Base-by-base conservation (phyloP, 495 filamentous ascomycete genomes). In the Neurospora sp. region DNA sequence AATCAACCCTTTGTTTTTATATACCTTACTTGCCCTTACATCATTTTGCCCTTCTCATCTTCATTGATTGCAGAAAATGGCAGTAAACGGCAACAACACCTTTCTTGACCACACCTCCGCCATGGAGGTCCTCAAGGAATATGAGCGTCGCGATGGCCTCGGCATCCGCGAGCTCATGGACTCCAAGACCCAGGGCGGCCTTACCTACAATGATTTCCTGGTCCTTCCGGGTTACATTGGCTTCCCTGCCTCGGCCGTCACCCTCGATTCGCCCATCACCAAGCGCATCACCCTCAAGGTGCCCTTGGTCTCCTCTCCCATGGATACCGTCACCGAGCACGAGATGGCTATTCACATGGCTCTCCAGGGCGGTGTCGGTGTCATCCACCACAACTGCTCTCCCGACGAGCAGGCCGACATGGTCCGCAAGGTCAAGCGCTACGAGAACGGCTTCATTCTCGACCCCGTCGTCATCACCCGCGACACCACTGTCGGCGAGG, bases 261-360 rank as follows among this genome's bases (percentile, higher is more conserved):
- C 84, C 70, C 91, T 98, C 66, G 96, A 98, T 71, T 93, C 95
- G 20, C 93, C 92, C 46, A 88, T 99, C 75, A 98, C 96, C 75
- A 97, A 94, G 88, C 90, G 93, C 76, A 95, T 98, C 82, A 89
- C 91, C 16, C 85, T 99, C 77, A 99, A 97, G 87, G 94, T 93
- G 11, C 96, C 96, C 49, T 91, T 99, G 77, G 88, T 97, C 69
- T 98, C 96, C 35, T 98, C 95, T 35, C 96, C 96, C 77, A 99
- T 99, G 96, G 96, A 99, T 87, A 99, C 96, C 41, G 96, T 99
- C 79, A 99, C 96, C 16, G 96, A 98, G 84, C 92, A 96, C 83
- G 94, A 96, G 81, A 99, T 99, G 96, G 96, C 96, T 71, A 98
- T 99, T 78, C 93, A 97, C 85, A 97, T 99, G 92, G 96, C 96